These are phyloP conservation scores for Yamadazyma diddensiae DNA, from an alignment of 1,139 yeast genomes.

Conservation along the genomic window DNA sequence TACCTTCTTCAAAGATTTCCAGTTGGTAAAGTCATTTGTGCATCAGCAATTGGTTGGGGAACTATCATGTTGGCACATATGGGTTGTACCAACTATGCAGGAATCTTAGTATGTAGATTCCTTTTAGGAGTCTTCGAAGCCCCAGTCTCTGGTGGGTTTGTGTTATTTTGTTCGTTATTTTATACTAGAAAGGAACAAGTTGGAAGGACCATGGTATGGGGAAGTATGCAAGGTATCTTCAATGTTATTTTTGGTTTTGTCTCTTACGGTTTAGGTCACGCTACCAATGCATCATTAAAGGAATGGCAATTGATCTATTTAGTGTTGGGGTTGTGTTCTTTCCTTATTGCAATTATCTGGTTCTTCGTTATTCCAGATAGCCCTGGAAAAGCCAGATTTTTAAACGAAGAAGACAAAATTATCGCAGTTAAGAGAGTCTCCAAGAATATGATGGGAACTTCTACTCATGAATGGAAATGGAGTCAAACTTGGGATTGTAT, in stretches of 20 bases:
- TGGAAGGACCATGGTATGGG: slow-evolving; percentile 14
- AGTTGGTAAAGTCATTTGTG: slow-evolving; percentile 13
- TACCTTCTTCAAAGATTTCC: slow-evolving; percentile 16
- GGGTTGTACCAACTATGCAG: slow-evolving; percentile 12
- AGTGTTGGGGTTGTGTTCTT: slow-evolving; percentile 4
- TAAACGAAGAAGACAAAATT: slow-evolving; percentile 17
- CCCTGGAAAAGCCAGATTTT: slow-evolving; percentile 23
- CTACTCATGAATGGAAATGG: slow-evolving; percentile 42
- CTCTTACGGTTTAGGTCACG: slow-evolving; percentile 15
- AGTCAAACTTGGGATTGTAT: slow-evolving; percentile 42
- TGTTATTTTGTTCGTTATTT: slow-evolving; percentile 14
- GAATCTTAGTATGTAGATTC: slow-evolving; percentile 14
- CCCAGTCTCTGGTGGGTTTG: slow-evolving; percentile 5
- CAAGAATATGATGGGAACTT: slow-evolving; percentile 36
- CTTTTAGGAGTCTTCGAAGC: slow-evolving; percentile 17
- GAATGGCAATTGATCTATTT: slow-evolving; percentile 18
- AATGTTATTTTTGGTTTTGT: slow-evolving; percentile 15
- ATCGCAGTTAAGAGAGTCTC: slow-evolving; percentile 15
- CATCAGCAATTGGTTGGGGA: slow-evolving; percentile 15
- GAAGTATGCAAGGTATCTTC: slow-evolving; percentile 15
- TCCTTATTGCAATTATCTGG: slow-evolving; percentile 11
- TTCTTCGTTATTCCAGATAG: slow-evolving; percentile 15
- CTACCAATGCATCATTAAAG: slow-evolving; percentile 9
- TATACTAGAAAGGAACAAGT: slow-evolving; percentile 15
- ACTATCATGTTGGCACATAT: slow-evolving; percentile 13